Evolutionary conservation across 108 stramenopile species (phyloP).

Genomic region (Conticribra weissflogii): DNA sequence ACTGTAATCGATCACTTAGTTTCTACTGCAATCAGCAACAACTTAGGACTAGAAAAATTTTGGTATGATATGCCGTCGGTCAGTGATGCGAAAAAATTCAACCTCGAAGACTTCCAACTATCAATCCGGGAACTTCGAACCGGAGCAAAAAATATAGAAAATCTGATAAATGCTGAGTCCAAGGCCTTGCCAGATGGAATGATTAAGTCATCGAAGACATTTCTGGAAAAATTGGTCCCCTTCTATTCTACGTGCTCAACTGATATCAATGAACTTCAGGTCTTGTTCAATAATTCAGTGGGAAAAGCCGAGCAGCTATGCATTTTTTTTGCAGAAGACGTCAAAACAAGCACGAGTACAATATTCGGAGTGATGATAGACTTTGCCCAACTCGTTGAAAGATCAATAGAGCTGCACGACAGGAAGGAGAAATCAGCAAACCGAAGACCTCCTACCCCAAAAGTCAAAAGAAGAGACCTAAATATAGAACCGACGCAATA

Average conservation of each 20-base stretch:
- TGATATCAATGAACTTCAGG: conserved; percentile 16
- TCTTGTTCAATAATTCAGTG: conserved; percentile 9
- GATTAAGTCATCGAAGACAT: conserved; percentile 5
- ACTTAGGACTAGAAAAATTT: conserved; percentile 17
- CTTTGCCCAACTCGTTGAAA: conserved; percentile 29
- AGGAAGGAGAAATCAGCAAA: conserved; percentile 14
- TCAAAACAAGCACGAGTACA: conserved; percentile 28
- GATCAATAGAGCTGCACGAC: conserved; percentile 14
- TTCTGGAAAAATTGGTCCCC: conserved; percentile 26
- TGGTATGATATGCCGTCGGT: conserved; percentile 28
- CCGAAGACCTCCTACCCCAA: conserved; percentile 3
- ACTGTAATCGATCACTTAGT: conserved; percentile 44
- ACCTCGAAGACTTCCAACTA: conserved; percentile 26
- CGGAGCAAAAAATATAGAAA: conserved; percentile 25
- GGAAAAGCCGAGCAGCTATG: conserved; percentile 16
- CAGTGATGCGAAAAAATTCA: conserved; percentile 32
- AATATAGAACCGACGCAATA: too few relatives aligned
- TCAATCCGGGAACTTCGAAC: conserved; percentile 28
- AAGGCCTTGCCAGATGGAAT: conserved; percentile 7
- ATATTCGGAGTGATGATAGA: conserved; percentile 39
- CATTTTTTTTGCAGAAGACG: conserved; percentile 46
- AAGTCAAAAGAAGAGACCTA: conserved; percentile 8
- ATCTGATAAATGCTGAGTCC: conserved; percentile 32
- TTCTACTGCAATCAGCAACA: conserved; percentile 21
- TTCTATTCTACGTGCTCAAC: conserved; percentile 19